phyloP scores from a whole-genome alignment of 73 alveolate genomes.

The Urostyla sp. region DNA sequence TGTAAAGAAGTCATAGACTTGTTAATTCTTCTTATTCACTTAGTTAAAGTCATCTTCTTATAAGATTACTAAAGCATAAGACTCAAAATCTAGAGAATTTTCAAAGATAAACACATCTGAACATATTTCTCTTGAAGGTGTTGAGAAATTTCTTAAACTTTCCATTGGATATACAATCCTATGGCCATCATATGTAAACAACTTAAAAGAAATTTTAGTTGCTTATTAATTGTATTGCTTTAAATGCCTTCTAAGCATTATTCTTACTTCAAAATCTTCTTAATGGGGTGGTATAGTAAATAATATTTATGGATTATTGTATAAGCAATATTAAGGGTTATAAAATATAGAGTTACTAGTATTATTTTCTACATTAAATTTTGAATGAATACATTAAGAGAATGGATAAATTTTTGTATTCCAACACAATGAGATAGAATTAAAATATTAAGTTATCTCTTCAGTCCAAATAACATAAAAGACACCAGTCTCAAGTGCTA shows the following conservation, averaged over 20 bases:
- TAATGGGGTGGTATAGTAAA: conserved; percentile 73
- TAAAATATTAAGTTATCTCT: conserved; percentile 37
- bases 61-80: conserved; percentile 55
- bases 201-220: conserved; percentile 45
- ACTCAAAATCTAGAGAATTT: conserved; percentile 58
- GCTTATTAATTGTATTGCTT: conserved; percentile 9
- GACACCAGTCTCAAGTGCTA: conserved; percentile 37
- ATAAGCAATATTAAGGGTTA: conserved; percentile 31
- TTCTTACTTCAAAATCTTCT: conserved; percentile 75
- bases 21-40: neutral
- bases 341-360: neutral
- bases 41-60: conserved; percentile 58
- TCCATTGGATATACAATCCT: conserved; percentile 68
- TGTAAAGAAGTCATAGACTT: conserved; percentile 53
- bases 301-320: conserved; percentile 64
- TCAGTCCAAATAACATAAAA: conserved; percentile 68
- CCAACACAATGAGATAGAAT: conserved; percentile 69
- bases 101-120: conserved; percentile 74
- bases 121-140: conserved; percentile 63
- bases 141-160: conserved; percentile 44
- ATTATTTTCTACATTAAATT: conserved; percentile 35
- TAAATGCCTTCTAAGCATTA: conserved; percentile 64
- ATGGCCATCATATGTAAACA: conserved; percentile 68
- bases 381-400: conserved; percentile 53
- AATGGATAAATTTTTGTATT: conserved; percentile 69